Evolutionary conservation across 176 grass and related monocot species (phyloP), one percentile per base, ranked within the genome.

Genomic region (Thalia dealbata): DNA sequence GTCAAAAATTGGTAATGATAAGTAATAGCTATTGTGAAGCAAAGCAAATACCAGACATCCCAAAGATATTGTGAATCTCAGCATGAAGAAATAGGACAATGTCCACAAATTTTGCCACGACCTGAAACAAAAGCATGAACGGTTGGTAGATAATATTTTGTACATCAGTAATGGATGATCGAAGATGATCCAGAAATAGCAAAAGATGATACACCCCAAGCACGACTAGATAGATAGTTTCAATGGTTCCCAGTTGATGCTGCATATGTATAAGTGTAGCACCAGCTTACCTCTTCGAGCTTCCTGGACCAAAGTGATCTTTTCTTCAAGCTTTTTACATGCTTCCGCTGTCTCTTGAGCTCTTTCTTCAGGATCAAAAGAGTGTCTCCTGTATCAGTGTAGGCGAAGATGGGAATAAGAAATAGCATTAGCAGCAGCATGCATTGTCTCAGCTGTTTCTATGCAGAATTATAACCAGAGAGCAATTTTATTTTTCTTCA

Each of bases 291-390:
- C 64, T 86, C 66, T 82, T 92, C 83, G 50, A 84, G 81, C 66
- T 77, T 92, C 83, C 79, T 89, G 46, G 51, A 48, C 86, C 81
- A 86, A 79, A 92, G 86, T 74, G 90, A 67, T 82, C 82, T 76
- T 69, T 84, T 92, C 67, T 78, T 80, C 79, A 84, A 69, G 12
- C 69, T 75, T 55, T 71, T 73, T 14, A 88, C 72, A 45, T 76
- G 75, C 26, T 69, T 75, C 61, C 24, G 84, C 71, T 91, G 85
- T 3, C 69, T 91, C 27, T 88, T 73, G 62, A 91, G 63, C 27
- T 85, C 71, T 85, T 85, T 42, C 65, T 62, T 80, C 24, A 85
- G 25, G 70, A 80, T 79, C 80, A 76, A 73, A 62, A 61, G 64
- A 71, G 42, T 80, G 46, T 85, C 82, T 41, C 78, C 82, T 85